Base-by-base conservation (phyloP, 2,329 filamentous ascomycete species). In the Lecanicillium sp. region DNA sequence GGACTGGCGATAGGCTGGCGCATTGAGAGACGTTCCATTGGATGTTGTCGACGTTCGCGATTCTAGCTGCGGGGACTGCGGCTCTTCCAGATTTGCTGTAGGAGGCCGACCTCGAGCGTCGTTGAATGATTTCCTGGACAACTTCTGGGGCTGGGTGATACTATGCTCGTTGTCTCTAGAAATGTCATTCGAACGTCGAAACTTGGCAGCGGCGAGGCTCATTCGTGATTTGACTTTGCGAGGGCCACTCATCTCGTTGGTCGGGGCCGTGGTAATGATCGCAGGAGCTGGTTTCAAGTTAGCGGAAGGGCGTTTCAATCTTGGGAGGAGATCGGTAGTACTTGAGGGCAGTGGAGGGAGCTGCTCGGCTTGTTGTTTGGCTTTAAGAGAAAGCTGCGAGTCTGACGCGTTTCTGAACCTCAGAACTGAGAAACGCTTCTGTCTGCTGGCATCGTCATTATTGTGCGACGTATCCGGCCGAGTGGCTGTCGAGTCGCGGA, bases 211-310 rank as follows among this genome's bases (percentile, higher is more conserved):
- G 20, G 75, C 69, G 17, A 83, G 66, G 56, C 71, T 75, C 52
- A 81, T 69, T 33, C 78, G 72, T 26, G 78, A 75, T 33, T 72
- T 64, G 55, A 77, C 81, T 62, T 78, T 83, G 41, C 72, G 76
- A 51, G 73, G 63, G 43, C 63, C 56, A 29, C 72, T 72, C 17
- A 80, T 62, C 44, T 86, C 78, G 55, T 83, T 78, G 8, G 90
- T 93, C 9, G 93, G 90, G 14, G 90, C 87, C 10, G 91, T 97
- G 42, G 87, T 95, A 64, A 97, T 93, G 62, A 97, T 97, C 56
- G 79, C 73, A 40, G 81, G 80, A 53, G 80, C 80, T 84, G 57
- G 35, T 23, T 20, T 43, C 46, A 39, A 47, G 51, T 57, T 56
- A 64, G 64, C 39, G 5, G 47, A 55, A 52, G 51, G 55, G 58